These are phyloP conservation scores for Taphrina flavorubra DNA, from an alignment of 1,139 yeast genomes.

Conservation along the genomic window DNA sequence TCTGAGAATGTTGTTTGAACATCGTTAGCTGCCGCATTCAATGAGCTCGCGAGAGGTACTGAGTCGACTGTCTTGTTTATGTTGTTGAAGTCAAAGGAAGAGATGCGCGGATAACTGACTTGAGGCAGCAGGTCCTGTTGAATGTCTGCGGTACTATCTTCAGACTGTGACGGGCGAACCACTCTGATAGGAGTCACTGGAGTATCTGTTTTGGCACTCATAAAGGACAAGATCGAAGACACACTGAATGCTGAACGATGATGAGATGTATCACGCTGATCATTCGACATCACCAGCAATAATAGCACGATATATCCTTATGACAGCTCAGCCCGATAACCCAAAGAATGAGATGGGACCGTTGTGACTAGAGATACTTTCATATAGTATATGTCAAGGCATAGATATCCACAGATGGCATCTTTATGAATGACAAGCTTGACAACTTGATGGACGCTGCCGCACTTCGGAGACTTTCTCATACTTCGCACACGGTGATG, in stretches of 20 bases:
- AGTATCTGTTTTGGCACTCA: not conserved
- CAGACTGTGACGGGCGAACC: not conserved
- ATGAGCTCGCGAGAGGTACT: not conserved
- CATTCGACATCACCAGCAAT: no score
- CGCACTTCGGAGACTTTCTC: constrained; percentile 2
- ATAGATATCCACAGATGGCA: no score
- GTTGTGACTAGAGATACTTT: no score
- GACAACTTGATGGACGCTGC: no score
- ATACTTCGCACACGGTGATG: not conserved
- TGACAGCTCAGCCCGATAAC: no score
- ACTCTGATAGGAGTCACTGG: not conserved
- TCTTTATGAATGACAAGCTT: no score
- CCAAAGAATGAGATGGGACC: no score
- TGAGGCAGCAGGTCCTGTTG: not conserved
- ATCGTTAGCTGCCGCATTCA: not conserved
- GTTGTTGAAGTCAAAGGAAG: not conserved
- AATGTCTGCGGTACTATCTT: not conserved
- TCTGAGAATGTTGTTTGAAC: constrained; percentile 4
- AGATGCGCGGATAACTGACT: not conserved
- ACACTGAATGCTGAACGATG: constrained; percentile 17
- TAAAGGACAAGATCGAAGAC: constrained; percentile 15
- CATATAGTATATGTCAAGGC: no score
- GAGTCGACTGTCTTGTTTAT: not conserved
- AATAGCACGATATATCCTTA: no score
- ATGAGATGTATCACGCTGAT: not conserved